Evolutionary conservation across 495 filamentous ascomycete species (phyloP), one percentile per base, ranked within the genome.

Genomic region (Cladorrhinum samala): DNA sequence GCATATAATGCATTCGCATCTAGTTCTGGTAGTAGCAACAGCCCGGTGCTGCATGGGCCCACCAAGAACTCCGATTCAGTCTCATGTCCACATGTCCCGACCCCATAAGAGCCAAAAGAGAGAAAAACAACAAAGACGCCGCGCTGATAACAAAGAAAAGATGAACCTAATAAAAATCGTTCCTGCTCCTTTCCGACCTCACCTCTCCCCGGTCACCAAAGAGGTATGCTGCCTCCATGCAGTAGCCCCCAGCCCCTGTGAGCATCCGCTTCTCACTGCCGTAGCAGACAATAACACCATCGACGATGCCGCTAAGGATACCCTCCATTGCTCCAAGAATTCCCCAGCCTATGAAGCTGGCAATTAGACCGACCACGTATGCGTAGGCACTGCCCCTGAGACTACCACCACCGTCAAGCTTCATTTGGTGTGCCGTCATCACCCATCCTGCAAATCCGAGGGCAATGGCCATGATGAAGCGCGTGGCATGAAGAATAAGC

Each of bases 371-470:
- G 3, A 98, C 88, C 39, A 98, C 80, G 65, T 98, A 98, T 17
- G 90, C 93, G 67, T 98, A 98, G 38, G 91, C 74, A 61, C 90
- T 95, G n/a, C 93, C 93, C 0, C 78, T 72, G 17, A 68, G 44
- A 13, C 61, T 59, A n/a, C 53, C 17, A 55, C 76, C 77, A 36
- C 77, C 71, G 16, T 72, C 66, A 16, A 86, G 71, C 20, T 68
- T 69, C 11, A 94, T 70, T 65, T 83, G 82, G 43, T 86, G 81
- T 16, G 93, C 89, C 25, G 90, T 92, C 49, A 86, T 85, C n/a
- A 97, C 89, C 93, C 93, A 98, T 21, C 88, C 93, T n/a, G 87
- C 92, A 63, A 96, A 92, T 1, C 93, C 94, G 23, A 98, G 77
- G 1, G 87, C 87, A 36, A 88, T 79, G 6, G 89, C 87, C 79